Base-by-base conservation (phyloP, 2,329 filamentous ascomycete species). In the Thermomyces lanuginosus region DNA sequence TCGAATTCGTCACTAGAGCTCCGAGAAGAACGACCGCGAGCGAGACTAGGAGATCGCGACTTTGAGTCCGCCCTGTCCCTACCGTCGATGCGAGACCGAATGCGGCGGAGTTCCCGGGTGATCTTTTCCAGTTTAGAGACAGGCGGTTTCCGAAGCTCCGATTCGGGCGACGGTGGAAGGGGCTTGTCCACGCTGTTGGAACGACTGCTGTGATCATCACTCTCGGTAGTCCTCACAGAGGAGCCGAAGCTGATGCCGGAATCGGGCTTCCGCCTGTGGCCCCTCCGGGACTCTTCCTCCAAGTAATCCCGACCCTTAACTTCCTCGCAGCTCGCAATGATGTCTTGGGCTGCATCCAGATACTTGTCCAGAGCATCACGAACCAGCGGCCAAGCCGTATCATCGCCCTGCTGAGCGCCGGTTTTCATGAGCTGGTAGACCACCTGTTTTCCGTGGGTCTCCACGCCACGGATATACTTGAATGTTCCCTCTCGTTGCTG, bases 401-500 rank as follows among this genome's bases (percentile, higher is more conserved):
- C 48, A 22, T 72, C 66, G 3, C 56, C 59, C 4, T 53, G 43
- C 2, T 48, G 54, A 35, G 61, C 63, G 33, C 66, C 60, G 44
- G 69, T 60, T 10, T 55, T 47, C 34, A 72, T 63, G 19, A 74
- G 48, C 14, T 54, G 60, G 12, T 61, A 48, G 12, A 76, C 53
- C 21, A 70, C 56, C 3, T 46, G 42, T 6, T 61, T 60, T 8
- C 70, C 71, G 16, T 58, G 60, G 39, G 58, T 61, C 39, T 73
- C 66, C 14, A 74, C 65, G 4, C 51, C 56, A 22, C 55, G 55
- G 39, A 76, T 73, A 43, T 72, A 72, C 20, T 63, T 60, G 52
- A 73, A 75, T 47, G 73, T 74, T 5, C 56, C 58, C 16, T 66
- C 60, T n/a, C 72, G 65, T 40, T 76, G 69, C 8, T 55, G 51